phyloP scores from a whole-genome alignment of 441 rosid species.

The Brassica balearica region DNA sequence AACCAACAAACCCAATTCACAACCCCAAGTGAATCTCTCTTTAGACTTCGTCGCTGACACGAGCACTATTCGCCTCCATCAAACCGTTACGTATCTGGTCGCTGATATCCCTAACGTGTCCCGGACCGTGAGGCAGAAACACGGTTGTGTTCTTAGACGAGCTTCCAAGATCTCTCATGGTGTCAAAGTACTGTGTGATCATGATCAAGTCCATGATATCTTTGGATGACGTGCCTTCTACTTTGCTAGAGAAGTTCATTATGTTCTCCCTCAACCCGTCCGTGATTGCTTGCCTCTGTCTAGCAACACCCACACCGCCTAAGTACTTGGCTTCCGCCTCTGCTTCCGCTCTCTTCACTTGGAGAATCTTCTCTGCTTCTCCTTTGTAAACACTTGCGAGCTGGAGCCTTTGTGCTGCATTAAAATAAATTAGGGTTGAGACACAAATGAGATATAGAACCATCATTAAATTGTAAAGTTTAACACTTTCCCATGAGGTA shows the following conservation, averaged over 20 bases:
- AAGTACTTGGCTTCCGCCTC: conserved; percentile 96
- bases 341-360: conserved; percentile 89
- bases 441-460: neutral
- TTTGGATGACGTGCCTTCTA: conserved; percentile 86
- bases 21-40: conserved; percentile 13
- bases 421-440: neutral
- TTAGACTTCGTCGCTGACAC: conserved; percentile 33
- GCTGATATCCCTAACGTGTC: conserved; percentile 84
- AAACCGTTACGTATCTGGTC: conserved; percentile 90
- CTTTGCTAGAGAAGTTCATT: conserved; percentile 88
- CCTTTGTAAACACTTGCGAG: conserved; percentile 98
- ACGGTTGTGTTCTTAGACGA: conserved; percentile 92
- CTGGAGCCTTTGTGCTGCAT: conserved; percentile 94
- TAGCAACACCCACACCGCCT: conserved; percentile 96
- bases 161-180: conserved; percentile 89
- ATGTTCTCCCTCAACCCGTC: conserved; percentile 97
- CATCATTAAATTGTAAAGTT: neutral
- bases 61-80: conserved; percentile 80
- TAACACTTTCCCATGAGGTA: neutral
- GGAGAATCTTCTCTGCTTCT: conserved; percentile 92
- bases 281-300: conserved; percentile 97
- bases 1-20: conserved; percentile 8
- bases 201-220: conserved; percentile 97
- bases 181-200: conserved; percentile 97
- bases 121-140: conserved; percentile 96